A percentile compares a stretch with the other conserved stretches of the same genome.
These are phyloP conservation scores for Pyrus hybrid DNA, from an alignment of 331 rosid genomes.

Conservation along the genomic window DNA sequence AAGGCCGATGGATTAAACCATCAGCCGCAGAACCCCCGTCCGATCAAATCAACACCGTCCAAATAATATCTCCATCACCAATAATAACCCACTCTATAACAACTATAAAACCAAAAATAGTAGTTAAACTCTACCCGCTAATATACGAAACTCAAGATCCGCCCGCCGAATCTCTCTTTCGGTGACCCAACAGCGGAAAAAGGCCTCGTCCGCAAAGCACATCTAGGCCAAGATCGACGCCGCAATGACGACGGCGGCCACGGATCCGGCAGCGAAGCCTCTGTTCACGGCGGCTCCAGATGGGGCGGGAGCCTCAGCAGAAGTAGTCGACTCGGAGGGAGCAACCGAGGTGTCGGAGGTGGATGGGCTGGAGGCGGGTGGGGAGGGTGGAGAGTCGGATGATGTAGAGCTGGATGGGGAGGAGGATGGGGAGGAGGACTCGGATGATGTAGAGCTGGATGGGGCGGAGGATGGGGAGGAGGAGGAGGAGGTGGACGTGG, in stretches of 20 bases:
- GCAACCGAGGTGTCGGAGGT: constrained; percentile 1
- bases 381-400: constrained; percentile 26
- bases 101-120: background rate
- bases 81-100: background rate
- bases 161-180: background rate
- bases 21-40: background rate
- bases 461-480: background rate
- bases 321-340: background rate
- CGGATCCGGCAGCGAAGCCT: constrained; percentile 31
- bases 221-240: constrained; percentile 45
- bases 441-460: no score
- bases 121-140: background rate
- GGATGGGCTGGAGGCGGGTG: background rate
- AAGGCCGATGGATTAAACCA: background rate
- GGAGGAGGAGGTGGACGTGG: background rate
- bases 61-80: background rate
- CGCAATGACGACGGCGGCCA: constrained; percentile 19
- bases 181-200: background rate
- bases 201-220: background rate
- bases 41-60: background rate
- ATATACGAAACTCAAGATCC: background rate
- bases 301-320: constrained; percentile 1
- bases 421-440: no score
- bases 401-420: constrained; percentile 3
- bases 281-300: constrained; percentile 7